Evolutionary conservation across 306 rosid species (phyloP), one percentile per base, ranked within the genome.

Genomic region (Amphicarpaea edgeworthii): DNA sequence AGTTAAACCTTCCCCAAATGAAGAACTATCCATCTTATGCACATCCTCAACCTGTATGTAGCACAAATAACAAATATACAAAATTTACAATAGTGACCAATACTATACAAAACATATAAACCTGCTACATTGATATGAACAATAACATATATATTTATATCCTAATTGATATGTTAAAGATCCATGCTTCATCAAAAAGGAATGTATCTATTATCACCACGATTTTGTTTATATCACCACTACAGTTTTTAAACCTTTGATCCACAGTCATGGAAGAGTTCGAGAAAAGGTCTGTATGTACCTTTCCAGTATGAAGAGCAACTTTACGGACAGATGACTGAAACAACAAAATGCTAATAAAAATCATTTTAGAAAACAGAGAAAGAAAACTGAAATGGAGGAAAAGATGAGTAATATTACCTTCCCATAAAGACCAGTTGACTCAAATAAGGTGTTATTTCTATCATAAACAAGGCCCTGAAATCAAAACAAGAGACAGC

Each of bases 291-390:
- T 38, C 32, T 66, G 21, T 62, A 45, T 10, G 57, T 86, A 95
- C 98, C 98, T 92, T 89, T 45, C 98, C 97, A 23, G 93, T 85
- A 58, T 19, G 88, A 85, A 95, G 94, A 80, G 86, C 85, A 11
- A 95, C 97, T 85, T 80, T 89, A 70, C 98, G 95, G 74, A 95
- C 83, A 7, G 98, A 87, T 61, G 98, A 95, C 98, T 95, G 97
- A 65, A 84, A 84, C 71, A 55, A 79, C 28, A 77, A 40, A 37
- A 60, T 3, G 46, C 23, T 28, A 1, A 47, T 3, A 2, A 50
- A 19, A 54, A 20, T 12, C 43, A 11, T 14, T 30, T 1, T 46
- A 24, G 47, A 19, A 34, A 63, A 34, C 45, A 37, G 16, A 9
- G 38, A 7, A 58, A 28, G 5, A 21, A 43, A 49, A 17, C 8